Base-by-base conservation (phyloP, 2,329 filamentous ascomycete species). In the Allantophomopsis lycopodina region DNA sequence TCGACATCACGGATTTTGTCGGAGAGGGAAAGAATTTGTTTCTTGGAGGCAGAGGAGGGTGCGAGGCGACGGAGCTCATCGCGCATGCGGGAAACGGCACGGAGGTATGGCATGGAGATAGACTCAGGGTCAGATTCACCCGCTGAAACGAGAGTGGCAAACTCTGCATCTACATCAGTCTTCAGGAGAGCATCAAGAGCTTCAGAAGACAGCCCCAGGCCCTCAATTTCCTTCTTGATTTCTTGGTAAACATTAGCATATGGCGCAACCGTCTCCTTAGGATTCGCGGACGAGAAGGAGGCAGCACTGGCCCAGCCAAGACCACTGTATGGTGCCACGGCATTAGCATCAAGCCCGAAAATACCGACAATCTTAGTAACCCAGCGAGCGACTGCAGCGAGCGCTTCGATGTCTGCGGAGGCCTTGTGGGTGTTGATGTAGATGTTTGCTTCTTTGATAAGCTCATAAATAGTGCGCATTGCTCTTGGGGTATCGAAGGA, bases 401-500 rank as follows among this genome's bases (percentile, higher is more conserved):
- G 55, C 12, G 64, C 64, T 8, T 53, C 48, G 13, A 73, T 55
- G 44, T 73, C 65, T 28, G 60, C 49, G 17, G 59, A 53, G 5
- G 62, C 58, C 43, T 66, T 66, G 46, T 66, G 62, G 12, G 64
- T 60, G 43, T 60, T 65, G 39, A 74, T 60, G 48, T 68, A 63
- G 39, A 69, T 64, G 59, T 94, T 94, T 54, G 81, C 82, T 33
- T 82, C 75, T 36, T 78, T 81, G 45, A 95, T 79, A 17, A 95
- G 63, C 41, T 84, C 76, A 2, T 78, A 75, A 36, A 95, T 79
- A n/a, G 76, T 63, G 37, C 73, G 71, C 81, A 95, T 86, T 5
- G 79, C 85, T 38, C 68, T 65, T 1, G 83, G 77, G 0, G 88
- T 95, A 59, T 95, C 82, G 57, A 95, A 94, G 0, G 87, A 94